Evolutionary conservation across 2,329 filamentous ascomycete species (phyloP).

Genomic region (Corynespora cassiicola): DNA sequence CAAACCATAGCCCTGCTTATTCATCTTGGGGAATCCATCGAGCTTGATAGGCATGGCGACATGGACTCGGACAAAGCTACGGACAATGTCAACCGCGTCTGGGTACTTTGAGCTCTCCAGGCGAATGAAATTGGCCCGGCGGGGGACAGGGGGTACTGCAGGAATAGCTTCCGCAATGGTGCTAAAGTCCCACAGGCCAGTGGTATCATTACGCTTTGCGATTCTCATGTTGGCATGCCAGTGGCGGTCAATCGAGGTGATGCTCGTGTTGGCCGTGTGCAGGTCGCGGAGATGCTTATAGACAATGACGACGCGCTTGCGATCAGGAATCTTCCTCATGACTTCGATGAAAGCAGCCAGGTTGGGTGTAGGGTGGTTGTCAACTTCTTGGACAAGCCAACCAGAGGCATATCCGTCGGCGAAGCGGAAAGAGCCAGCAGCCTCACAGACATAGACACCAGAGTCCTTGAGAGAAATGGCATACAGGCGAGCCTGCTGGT

Average conservation of each 20-base stretch:
- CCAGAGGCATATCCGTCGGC: slow-evolving; percentile 85
- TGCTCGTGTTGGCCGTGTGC: slow-evolving; percentile 91
- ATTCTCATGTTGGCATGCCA: slow-evolving; percentile 96
- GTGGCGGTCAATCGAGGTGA: slow-evolving; percentile 91
- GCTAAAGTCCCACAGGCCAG: slow-evolving; percentile 92
- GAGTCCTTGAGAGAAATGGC: slow-evolving; percentile 79
- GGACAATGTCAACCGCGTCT: slow-evolving; percentile 89
- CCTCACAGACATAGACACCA: slow-evolving; percentile 94
- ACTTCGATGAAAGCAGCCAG: slow-evolving; percentile 89
- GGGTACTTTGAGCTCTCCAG: slow-evolving; percentile 87
- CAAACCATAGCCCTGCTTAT: slow-evolving; percentile 93
- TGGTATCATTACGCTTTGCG: slow-evolving; percentile 86
- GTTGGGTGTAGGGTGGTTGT: slow-evolving; percentile 89
- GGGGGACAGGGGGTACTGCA: slow-evolving; percentile 72
- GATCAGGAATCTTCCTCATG: slow-evolving; percentile 82
- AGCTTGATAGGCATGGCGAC: slow-evolving; percentile 95
- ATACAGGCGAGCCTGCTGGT: slow-evolving; percentile 96
- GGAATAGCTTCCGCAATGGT: slow-evolving; percentile 84
- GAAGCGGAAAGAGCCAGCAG: slow-evolving; percentile 92
- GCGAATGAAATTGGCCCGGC: slow-evolving; percentile 89
- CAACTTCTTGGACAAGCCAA: slow-evolving; percentile 91
- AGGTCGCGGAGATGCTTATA: slow-evolving; percentile 96
- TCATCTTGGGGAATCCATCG: slow-evolving; percentile 94
- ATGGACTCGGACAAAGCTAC: slow-evolving; percentile 91
- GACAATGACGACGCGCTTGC: slow-evolving; percentile 85